Evolutionary conservation across 108 stramenopile species (phyloP).

Genomic region (Cylindrotheca closterium): DNA sequence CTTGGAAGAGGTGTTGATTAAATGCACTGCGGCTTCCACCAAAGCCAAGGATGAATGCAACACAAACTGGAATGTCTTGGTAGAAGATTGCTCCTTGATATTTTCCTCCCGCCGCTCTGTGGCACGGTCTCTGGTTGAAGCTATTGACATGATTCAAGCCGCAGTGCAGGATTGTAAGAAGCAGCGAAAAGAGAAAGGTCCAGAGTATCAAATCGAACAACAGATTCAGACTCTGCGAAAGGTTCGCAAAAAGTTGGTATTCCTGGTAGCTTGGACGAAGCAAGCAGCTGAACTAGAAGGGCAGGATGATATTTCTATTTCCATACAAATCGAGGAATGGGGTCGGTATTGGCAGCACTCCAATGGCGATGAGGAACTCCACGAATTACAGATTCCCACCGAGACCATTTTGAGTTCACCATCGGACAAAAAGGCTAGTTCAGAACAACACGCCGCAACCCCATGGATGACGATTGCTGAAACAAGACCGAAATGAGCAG

Average conservation of each 20-base stretch:
- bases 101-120: constrained; percentile 25
- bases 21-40: constrained; percentile 10
- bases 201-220: neutral
- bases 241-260: constrained; percentile 48
- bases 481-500: too few relatives aligned
- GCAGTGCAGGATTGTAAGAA: constrained; percentile 14
- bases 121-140: constrained; percentile 42
- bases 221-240: constrained; percentile 15
- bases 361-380: too few relatives aligned
- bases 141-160: constrained; percentile 33
- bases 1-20: constrained; percentile 25
- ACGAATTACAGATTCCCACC: too few relatives aligned
- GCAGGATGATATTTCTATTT: constrained; percentile 1
- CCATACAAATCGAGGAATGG: too few relatives aligned
- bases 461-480: too few relatives aligned
- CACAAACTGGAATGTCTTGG: constrained; percentile 23
- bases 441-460: too few relatives aligned
- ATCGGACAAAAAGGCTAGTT: too few relatives aligned
- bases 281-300: constrained; percentile 9
- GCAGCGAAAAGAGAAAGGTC: neutral
- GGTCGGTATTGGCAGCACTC: too few relatives aligned
- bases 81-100: constrained; percentile 33
- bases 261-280: constrained; percentile 45
- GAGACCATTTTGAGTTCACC: too few relatives aligned
- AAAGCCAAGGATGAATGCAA: constrained; percentile 6